Evolutionary conservation across 768 basidiomycete species (phyloP).

Genomic region (Dictyophora rubrovolvata): DNA sequence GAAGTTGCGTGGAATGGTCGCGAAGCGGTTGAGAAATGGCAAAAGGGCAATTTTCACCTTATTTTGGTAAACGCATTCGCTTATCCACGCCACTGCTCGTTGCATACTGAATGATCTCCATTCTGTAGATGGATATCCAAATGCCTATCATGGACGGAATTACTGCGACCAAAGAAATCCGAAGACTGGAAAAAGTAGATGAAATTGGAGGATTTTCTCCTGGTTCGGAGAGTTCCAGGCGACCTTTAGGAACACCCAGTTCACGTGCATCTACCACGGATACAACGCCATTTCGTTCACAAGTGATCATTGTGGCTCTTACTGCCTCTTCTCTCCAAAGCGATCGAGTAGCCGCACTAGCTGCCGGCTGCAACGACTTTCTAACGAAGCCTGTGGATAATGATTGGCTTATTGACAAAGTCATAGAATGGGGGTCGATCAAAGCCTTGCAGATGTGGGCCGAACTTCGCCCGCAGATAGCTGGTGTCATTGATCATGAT

Average conservation of each 20-base stretch:
- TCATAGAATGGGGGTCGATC: conserved; percentile 99
- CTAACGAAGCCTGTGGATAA: conserved; percentile 94
- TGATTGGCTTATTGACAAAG: conserved; percentile 94
- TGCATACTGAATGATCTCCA: conserved; percentile 2
- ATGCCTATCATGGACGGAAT: conserved; percentile 99
- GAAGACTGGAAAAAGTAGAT: conserved; percentile 65
- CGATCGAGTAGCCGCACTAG: conserved; percentile 94
- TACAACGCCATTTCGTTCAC: conserved; percentile 70
- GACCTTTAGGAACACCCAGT: conserved; percentile 44
- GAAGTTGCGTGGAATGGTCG: conserved; percentile 90
- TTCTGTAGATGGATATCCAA: conserved; percentile 92
- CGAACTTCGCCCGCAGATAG: conserved; percentile 57
- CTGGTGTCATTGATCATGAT: conserved; percentile 34
- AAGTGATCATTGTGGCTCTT: conserved; percentile 98
- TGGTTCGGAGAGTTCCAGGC: conserved; percentile 46
- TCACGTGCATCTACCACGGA: conserved; percentile 18
- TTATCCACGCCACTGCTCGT: neutral
- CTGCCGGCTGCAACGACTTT: conserved; percentile 98
- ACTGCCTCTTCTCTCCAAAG: conserved; percentile 93
- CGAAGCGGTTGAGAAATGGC: conserved; percentile 95
- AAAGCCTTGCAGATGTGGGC: conserved; percentile 91
- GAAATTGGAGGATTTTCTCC: conserved; percentile 60
- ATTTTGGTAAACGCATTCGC: conserved; percentile 53
- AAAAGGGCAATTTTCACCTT: conserved; percentile 84
- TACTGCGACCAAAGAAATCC: conserved; percentile 91